Base-by-base conservation (phyloP, 257 asterid species). In the Gardenia jasminoides region DNA sequence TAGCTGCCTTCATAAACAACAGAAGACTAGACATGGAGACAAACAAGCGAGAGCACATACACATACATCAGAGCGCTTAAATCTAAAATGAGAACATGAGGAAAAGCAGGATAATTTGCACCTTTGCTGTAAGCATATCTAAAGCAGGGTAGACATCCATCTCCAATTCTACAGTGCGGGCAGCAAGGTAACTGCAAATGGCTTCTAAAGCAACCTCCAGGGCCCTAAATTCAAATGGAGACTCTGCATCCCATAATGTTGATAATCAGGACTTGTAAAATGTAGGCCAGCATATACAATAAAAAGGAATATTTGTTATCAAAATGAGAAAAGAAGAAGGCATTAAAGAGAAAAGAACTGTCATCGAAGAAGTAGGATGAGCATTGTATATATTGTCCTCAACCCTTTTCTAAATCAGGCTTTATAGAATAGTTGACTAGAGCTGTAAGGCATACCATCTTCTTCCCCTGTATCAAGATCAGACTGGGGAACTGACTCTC, bases 101-200 rank as follows among this genome's bases (percentile, higher is more conserved):
- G 41, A 30, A 52, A 28, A 64, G 44, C 24, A 58, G 2, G 52
- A 17, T 22, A 52, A 76, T 52, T 65, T 43, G 62, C 80, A 94
- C 98, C 98, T 94, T 94, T 20, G 97, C 90, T 12, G 98, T 93
- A 62, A 94, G 98, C 94, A 87, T 86, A 83, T 94, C 98, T 76
- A 94, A 82, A 84, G 97, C 97, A 47, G 98, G 98, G 81, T 93
- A 94, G 54, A 92, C 96, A 83, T 92, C 98, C 82, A 88, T 89
- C 89, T 94, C 98, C 90, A 94, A 75, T 72, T 94, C 98, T 28
- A 82, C 80, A 9, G 97, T 86, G 28, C 97, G 95, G 9, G 98
- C 98, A 79, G 96, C 86, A 82, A 90, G 94, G 78, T 76, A 36
- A 91, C 96, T 36, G 41, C 41, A 36, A 36, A 36, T 36, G 41